A percentile compares a stretch with the other conserved stretches of the same genome.
Evolutionary conservation across 2,329 filamentous ascomycete genomes (phyloP).

Genomic region (Arachnopeziza araneosa): DNA sequence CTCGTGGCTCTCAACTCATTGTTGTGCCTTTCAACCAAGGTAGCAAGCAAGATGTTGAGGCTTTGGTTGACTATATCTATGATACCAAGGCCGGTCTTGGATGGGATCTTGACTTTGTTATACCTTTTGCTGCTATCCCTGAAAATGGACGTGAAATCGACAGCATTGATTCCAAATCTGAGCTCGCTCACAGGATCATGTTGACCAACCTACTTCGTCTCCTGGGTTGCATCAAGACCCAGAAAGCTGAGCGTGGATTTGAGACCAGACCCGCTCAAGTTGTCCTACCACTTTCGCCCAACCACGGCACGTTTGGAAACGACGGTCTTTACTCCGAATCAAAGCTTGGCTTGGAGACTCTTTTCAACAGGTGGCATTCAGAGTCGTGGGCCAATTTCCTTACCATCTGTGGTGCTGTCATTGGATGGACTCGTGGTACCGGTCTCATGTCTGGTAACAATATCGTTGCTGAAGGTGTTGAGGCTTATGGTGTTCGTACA

Average conservation of each 20-base stretch:
- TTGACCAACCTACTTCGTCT: conserved; percentile 93
- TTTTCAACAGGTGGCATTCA: conserved; percentile 98
- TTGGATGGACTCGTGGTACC: conserved; percentile 97
- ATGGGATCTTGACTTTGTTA: conserved; percentile 94
- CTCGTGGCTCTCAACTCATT: conserved; percentile 90
- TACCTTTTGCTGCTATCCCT: conserved; percentile 95
- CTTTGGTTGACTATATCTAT: conserved; percentile 92
- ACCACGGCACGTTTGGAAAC: conserved; percentile 97
- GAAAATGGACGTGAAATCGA: conserved; percentile 98
- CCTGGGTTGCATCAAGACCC: conserved; percentile 81
- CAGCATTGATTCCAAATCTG: conserved; percentile 92
- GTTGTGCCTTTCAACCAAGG: conserved; percentile 99
- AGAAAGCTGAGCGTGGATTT: conserved; percentile 82
- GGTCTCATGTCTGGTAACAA: conserved; percentile 98
- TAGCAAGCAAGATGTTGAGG: conserved; percentile 96
- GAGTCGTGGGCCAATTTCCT: conserved; percentile 97
- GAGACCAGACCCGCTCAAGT: conserved; percentile 96
- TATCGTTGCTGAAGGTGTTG: conserved; percentile 92
- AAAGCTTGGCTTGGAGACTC: conserved; percentile 91
- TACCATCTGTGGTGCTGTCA: conserved; percentile 95
- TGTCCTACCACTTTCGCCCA: conserved; percentile 90
- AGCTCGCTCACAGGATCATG: conserved; percentile 98
- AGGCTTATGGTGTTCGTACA: conserved; percentile 92
- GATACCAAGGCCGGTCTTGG: conserved; percentile 93
- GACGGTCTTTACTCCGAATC: conserved; percentile 98